Conservation (phyloP, 257 asterid species). For the Solanum corneliomulleri region DNA sequence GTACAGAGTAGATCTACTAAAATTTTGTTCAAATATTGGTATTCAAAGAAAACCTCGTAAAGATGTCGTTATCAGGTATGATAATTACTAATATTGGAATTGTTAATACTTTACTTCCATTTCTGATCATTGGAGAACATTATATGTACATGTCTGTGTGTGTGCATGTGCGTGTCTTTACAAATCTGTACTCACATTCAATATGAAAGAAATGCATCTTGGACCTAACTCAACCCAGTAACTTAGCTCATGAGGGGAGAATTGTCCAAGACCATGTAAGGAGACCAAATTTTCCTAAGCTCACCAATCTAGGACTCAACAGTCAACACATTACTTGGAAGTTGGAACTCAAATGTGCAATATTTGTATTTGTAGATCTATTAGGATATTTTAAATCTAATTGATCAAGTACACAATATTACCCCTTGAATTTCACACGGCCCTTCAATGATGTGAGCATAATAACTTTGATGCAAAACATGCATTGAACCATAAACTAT, state of each 20-base stretch:
- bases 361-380: background rate
- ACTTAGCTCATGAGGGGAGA: background rate
- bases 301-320: background rate
- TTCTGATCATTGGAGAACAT: background rate
- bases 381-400: background rate
- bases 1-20: background rate
- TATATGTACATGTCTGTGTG: background rate
- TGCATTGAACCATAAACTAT: background rate
- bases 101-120: background rate
- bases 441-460: background rate
- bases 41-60: background rate
- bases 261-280: background rate
- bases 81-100: background rate
- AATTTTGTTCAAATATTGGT: background rate
- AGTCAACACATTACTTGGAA: background rate
- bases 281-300: background rate
- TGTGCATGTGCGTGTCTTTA: background rate
- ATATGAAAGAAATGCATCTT: background rate
- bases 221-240: background rate
- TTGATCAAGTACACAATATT: background rate
- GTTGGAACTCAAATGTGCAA: background rate
- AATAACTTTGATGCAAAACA: background rate
- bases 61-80: background rate
- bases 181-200: background rate
- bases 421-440: background rate